Conservation (phyloP, 345 rosid species). For the Salix udensis region DNA sequence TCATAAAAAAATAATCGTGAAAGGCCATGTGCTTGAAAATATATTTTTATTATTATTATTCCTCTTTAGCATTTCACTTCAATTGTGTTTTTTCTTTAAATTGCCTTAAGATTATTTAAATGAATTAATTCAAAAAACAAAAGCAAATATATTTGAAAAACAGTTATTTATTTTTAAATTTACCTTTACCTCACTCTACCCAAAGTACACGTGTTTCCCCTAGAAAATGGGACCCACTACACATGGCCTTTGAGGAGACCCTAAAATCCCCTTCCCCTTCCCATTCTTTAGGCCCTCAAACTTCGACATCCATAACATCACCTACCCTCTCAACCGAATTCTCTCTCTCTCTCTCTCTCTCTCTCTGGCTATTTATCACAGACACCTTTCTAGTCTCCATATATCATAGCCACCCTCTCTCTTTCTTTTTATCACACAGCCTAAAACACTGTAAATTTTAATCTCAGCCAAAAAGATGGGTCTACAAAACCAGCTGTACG, state of each 20-base stretch:
- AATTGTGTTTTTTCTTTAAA: too few species aligned
- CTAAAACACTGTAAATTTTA: neutral
- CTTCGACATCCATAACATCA: neutral
- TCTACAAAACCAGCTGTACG: slow-evolving; percentile 60
- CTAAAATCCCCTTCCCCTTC: neutral
- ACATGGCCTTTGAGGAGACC: neutral
- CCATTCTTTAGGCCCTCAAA: slow-evolving; percentile 1
- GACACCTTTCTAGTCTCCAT: neutral
- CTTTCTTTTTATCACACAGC: neutral
- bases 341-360: neutral
- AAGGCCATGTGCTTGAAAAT: too few species aligned
- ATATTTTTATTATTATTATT: too few species aligned
- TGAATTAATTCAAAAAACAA: too few species aligned
- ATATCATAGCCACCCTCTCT: neutral
- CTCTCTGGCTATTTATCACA: neutral
- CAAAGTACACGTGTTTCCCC: neutral
- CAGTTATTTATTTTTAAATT: too few species aligned
- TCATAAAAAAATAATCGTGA: neutral
- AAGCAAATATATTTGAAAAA: too few species aligned
- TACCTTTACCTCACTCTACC: too few species aligned
- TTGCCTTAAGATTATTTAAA: too few species aligned
- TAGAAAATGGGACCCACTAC: slow-evolving; percentile 6
- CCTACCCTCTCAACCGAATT: neutral
- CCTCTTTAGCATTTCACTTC: too few species aligned
- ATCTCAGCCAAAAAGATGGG: slow-evolving; percentile 45